A percentile compares a stretch with the other conserved stretches of the same genome.
These are phyloP conservation scores for Cicer cuneatum DNA, from an alignment of 306 rosid genomes.

Conservation along the genomic window DNA sequence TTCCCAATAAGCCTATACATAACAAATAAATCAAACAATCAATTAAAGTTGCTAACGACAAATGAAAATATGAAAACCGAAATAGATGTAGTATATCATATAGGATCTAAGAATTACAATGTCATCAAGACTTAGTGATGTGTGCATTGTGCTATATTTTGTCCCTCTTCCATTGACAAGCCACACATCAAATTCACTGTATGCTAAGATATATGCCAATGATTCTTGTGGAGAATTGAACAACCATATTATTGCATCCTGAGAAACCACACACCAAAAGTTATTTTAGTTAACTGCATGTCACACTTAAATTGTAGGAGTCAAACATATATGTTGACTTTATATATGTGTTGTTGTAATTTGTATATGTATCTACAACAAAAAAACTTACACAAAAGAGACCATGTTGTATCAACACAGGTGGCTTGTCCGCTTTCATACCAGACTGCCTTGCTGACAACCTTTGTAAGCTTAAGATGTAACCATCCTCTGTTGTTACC, in stretches of 20 bases:
- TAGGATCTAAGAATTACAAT: too few relatives aligned
- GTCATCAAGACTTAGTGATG: conserved; percentile 49
- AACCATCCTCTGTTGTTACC: too few relatives aligned
- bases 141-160: conserved; percentile 57
- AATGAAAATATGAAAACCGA: not conserved
- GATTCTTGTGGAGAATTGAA: conserved; percentile 63
- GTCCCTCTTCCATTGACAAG: conserved; percentile 71
- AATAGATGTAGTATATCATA: not conserved
- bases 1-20: conserved; percentile 70
- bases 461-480: too few relatives aligned
- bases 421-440: too few relatives aligned
- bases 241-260: conserved; percentile 71
- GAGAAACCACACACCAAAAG: too few relatives aligned
- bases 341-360: too few relatives aligned
- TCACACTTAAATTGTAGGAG: not conserved
- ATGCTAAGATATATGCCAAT: conserved; percentile 66
- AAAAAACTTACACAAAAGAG: too few relatives aligned
- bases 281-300: too few relatives aligned
- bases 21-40: not conserved
- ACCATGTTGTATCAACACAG: too few relatives aligned
- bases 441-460: too few relatives aligned
- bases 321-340: too few relatives aligned
- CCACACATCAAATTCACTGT: conserved; percentile 78
- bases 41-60: too few relatives aligned
- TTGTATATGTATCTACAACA: not conserved